Percentiles rank a stretch among this genome's conserved stretches.
phyloP scores from a whole-genome alignment of 108 stramenopile species.

The Cyclotella baltica region DNA sequence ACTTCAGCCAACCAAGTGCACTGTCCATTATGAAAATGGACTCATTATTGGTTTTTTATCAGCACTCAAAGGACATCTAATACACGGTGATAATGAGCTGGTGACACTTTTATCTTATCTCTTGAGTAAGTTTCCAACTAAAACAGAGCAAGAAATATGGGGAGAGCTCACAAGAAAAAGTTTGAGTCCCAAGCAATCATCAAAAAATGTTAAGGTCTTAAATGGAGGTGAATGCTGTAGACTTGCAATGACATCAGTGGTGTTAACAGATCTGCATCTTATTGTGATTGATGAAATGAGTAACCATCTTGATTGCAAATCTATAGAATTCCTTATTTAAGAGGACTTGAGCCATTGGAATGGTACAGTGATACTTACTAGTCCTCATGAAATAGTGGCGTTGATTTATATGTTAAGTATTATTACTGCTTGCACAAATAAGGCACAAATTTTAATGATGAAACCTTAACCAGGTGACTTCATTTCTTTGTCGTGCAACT shows the following conservation, averaged over 20 bases:
- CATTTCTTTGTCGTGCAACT: too few species aligned
- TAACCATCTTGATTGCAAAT: slow-evolving; percentile 92
- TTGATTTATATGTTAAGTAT: slow-evolving; percentile 68
- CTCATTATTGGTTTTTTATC: slow-evolving; percentile 85
- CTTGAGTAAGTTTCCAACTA: slow-evolving; percentile 52
- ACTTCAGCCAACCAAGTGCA: slow-evolving; percentile 78
- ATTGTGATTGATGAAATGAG: slow-evolving; percentile 93
- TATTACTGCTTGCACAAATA: not conserved
- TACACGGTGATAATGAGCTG: slow-evolving; percentile 38
- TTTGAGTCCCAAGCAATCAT: slow-evolving; percentile 78
- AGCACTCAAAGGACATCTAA: slow-evolving; percentile 84
- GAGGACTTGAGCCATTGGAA: slow-evolving; percentile 85
- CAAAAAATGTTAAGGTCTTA: slow-evolving; percentile 83
- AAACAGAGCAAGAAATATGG: slow-evolving; percentile 84
- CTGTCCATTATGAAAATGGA: slow-evolving; percentile 77
- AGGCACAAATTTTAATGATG: too few species aligned
- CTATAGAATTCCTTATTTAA: slow-evolving; percentile 91
- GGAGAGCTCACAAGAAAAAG: slow-evolving; percentile 86
- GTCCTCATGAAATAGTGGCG: slow-evolving; percentile 69
- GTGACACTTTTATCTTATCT: slow-evolving; percentile 60
- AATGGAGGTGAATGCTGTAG: slow-evolving; percentile 95
- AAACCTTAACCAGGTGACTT: too few species aligned
- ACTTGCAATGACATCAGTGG: slow-evolving; percentile 83
- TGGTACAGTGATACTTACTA: slow-evolving; percentile 67
- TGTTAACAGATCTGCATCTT: slow-evolving; percentile 85